phyloP scores from a whole-genome alignment of 345 rosid species.

The Lepidium sativum region DNA sequence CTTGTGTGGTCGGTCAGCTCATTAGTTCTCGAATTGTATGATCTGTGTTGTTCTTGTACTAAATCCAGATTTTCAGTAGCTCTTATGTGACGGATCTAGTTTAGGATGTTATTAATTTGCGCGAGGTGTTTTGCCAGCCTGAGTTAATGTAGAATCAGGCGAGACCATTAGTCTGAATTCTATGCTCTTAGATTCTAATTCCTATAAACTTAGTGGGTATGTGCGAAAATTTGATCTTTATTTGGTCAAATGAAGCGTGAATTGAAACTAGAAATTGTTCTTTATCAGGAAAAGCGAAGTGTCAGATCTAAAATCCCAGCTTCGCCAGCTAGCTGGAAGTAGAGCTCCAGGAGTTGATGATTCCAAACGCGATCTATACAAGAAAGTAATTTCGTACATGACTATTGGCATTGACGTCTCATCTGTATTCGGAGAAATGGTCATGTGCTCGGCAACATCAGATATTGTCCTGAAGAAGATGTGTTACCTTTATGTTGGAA shows the following conservation, averaged over 20 bases:
- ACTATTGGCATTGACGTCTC: slow-evolving; percentile 93
- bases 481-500: slow-evolving; percentile 96
- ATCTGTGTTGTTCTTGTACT: background rate
- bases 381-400: slow-evolving; percentile 93
- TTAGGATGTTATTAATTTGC: background rate
- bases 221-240: slow-evolving; percentile 1
- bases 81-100: slow-evolving; percentile 5
- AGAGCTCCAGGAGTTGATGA: slow-evolving; percentile 92
- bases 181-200: background rate
- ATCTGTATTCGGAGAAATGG: slow-evolving; percentile 94
- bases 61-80: background rate
- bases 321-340: slow-evolving; percentile 95
- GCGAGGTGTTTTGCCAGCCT: background rate
- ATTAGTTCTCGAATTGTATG: background rate
- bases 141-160: slow-evolving; percentile 1
- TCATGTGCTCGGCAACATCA: slow-evolving; percentile 98
- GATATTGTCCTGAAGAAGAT: slow-evolving; percentile 97
- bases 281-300: slow-evolving; percentile 84
- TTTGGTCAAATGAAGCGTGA: background rate
- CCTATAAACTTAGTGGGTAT: background rate
- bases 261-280: background rate
- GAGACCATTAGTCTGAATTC: background rate
- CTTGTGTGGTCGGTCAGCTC: slow-evolving; percentile 1
- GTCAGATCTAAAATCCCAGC: slow-evolving; percentile 82
- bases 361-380: slow-evolving; percentile 88